Evolutionary conservation across 768 basidiomycete genomes (phyloP).

Genomic region (Pulveroboletus frians): DNA sequence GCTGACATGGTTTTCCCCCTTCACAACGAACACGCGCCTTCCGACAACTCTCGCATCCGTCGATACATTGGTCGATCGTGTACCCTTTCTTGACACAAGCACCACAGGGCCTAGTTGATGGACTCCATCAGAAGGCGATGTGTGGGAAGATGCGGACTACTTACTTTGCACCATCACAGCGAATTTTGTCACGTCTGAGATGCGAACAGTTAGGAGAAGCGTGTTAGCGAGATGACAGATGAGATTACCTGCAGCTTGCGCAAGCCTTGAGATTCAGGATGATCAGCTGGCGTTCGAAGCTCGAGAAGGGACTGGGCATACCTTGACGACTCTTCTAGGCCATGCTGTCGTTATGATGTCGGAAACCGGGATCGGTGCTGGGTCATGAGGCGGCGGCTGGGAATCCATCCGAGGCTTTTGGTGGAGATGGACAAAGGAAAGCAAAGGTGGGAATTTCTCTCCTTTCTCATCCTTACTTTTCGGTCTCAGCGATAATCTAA

Average conservation of each 20-base stretch:
- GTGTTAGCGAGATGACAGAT: not conserved
- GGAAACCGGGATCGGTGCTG: conserved; percentile 44
- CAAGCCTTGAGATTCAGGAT: conserved; percentile 40
- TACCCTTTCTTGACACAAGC: conserved; percentile 55
- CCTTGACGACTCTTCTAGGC: conserved; percentile 52
- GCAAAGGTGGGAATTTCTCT: conserved; percentile 25
- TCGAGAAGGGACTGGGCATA: conserved; percentile 23
- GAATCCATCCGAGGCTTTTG: conserved; percentile 29
- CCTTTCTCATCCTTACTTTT: conserved; percentile 21
- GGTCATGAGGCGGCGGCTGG: conserved; percentile 29
- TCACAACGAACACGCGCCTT: conserved; percentile 43
- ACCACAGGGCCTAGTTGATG: conserved; percentile 46
- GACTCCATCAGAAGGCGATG: conserved; percentile 1
- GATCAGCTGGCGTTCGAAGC: conserved; percentile 10
- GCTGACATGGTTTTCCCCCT: conserved; percentile 34
- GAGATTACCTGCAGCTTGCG: conserved; percentile 48
- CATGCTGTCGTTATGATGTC: conserved; percentile 44
- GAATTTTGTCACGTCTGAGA: conserved; percentile 54
- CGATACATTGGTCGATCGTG: conserved; percentile 47
- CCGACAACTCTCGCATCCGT: conserved; percentile 59
- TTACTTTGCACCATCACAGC: conserved; percentile 52
- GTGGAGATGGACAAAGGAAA: conserved; percentile 27
- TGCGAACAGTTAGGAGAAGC: not conserved
- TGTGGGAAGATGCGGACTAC: conserved; percentile 7
- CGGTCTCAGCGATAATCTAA: conserved; percentile 4